Base-by-base conservation (phyloP, 352 stramenopile genomes). In the Phytophthora syringae region DNA sequence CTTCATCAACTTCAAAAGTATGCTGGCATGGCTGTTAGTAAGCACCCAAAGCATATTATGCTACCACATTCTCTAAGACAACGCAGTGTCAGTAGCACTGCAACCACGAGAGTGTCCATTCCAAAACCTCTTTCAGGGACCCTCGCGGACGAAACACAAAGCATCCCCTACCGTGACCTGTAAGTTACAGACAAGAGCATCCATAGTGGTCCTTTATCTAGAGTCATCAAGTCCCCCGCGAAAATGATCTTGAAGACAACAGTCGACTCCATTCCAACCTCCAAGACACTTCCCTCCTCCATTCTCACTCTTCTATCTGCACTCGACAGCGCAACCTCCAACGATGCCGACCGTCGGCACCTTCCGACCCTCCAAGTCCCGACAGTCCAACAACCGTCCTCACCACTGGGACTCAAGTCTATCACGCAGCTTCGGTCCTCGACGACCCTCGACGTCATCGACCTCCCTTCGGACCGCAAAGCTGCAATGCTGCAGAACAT, bases 211-310 rank as follows among this genome's bases (percentile, higher is more conserved):
- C 44, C 45, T 25, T 28, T 25, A 18, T 50, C 62, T 70, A 22
- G 54, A 39, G 62, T 70, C 54, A 70, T 70, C 54, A 70, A 60
- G 34, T 22, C 15, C 6, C 32, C n/a, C 37, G 37, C 18, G 37
- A 55, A 68, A 70, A 65, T 55, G 39, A 55, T 70, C 39, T 60
- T 65, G 47, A 56, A 51, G 54, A 24, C 62, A 47, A 45, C 54
- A 30, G 36, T 56, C 52, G 43, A 50, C 39, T 22, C 25, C 30
- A n/a, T 42, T 34, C 28, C 6, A 11, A 18, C 30, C 7, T 47
- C 2, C 18, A 10, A 10, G 5, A 5, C 5, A 9, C 9, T 32
- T 9, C 27, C 27, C 9, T 9, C 9, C 27, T 32, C 9, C 27
- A 32, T 9, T 32, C 5, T 32, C 57, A 72, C 39, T 72, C 32